A percentile compares a stretch with the other conserved stretches of the same genome.
Conservation (phyloP, 2,329 filamentous ascomycete species). For the Botrytis aclada region DNA sequence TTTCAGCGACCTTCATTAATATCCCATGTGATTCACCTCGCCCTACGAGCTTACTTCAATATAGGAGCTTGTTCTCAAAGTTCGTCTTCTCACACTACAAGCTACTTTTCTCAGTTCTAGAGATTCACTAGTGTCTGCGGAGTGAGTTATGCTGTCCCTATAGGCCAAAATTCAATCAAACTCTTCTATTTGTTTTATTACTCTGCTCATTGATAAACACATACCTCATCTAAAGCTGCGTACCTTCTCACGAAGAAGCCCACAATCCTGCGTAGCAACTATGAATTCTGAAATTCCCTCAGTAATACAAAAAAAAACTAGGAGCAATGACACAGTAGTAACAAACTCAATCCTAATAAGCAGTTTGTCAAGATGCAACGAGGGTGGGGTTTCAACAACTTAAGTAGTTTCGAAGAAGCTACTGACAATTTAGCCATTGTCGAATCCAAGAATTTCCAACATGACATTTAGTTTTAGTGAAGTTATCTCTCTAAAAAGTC, state of each 20-base stretch:
- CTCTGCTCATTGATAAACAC: neutral
- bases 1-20: neutral
- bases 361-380: neutral
- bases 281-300: neutral
- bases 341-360: neutral
- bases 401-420: neutral
- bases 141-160: neutral
- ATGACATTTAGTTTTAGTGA: neutral
- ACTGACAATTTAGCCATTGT: neutral
- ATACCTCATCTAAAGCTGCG: neutral
- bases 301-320: accelerated
- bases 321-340: neutral
- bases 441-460: neutral
- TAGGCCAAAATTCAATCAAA: too few species aligned
- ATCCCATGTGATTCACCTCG: too few species aligned
- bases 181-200: neutral
- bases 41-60: too few species aligned
- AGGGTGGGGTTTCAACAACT: neutral
- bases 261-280: neutral
- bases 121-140: neutral
- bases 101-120: neutral
- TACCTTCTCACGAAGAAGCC: neutral
- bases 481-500: neutral
- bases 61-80: too few species aligned
- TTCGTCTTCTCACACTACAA: neutral